Evolutionary conservation across 75 land plant genomes (phyloP), one percentile per base, ranked within the genome.

Genomic region (Adiantum capillusveneris): DNA sequence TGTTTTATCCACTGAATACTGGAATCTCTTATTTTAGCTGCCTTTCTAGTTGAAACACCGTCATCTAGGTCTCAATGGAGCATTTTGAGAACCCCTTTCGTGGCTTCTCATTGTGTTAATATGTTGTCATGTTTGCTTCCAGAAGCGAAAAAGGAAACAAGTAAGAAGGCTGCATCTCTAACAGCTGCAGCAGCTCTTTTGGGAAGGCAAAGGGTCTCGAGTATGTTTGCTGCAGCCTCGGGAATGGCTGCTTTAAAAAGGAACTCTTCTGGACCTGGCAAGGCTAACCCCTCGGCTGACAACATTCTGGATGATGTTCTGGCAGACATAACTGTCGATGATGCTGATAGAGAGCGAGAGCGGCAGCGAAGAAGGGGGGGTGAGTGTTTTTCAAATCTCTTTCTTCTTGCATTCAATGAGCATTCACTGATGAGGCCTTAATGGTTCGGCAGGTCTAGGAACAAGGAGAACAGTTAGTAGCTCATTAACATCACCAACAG

Each of bases 301-400:
- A 79, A 75, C 46, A 65, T 94, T 39, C 70, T 94, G n/a, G 96
- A 94, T 37, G 81, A 90, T 61, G 84, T 86, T 22, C 72, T 94
- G 25, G 86, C 87, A 0, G 80, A 79, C 29, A 76, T 89, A 48
- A 81, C 83, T 12, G 86, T 84, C 11, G 84, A 86, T 62, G 90
- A 83, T 48, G 58, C 60, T 14, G 87, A 93, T 63, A 56, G 63
- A 27, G 75, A 72, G 39, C 39, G 92, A 28, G 85, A 86, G 69
- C 68, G 68, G 66, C 54, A 78, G 29, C 52, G 91, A 36, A 62
- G 79, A 67, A 61, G 65, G 6, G 31, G 43, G 12, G 63, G 74
- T 62, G 26, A 24, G 37, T 9, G 3, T 34, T 3, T 34, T 34
- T 34, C 37, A 34, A 34, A 34, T 5, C 37, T 9, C 9, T 9